phyloP scores from a whole-genome alignment of 495 filamentous ascomycete genomes.

The Cudoniella acicularis region DNA sequence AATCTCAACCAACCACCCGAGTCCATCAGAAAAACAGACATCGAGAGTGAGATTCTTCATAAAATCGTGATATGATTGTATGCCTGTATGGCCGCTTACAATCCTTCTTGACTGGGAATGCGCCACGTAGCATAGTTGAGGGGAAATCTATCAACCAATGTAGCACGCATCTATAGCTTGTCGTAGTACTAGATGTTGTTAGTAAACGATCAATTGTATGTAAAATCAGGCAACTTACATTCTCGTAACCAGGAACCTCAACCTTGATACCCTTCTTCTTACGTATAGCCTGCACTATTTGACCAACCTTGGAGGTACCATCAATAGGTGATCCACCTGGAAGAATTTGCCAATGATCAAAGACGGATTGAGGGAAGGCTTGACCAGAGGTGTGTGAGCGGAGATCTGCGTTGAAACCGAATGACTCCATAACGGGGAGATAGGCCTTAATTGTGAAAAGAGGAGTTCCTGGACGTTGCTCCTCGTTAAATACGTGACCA shows the following conservation, averaged over 20 bases:
- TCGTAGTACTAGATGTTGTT: constrained; percentile 85
- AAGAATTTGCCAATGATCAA: constrained; percentile 96
- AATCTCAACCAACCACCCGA: constrained; percentile 14
- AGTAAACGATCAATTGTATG: constrained; percentile 35
- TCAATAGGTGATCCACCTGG: constrained; percentile 94
- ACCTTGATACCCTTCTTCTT: constrained; percentile 99
- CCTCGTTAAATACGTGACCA: constrained; percentile 98
- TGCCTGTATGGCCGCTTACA: constrained; percentile 12
- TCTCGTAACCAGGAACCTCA: constrained; percentile 81
- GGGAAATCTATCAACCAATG: constrained; percentile 24
- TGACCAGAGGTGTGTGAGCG: constrained; percentile 90
- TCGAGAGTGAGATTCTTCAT: constrained; percentile 7
- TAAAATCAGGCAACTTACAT: constrained; percentile 63
- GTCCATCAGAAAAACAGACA: constrained; percentile 8
- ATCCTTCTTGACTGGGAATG: constrained; percentile 7
- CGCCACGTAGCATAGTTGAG: constrained; percentile 12
- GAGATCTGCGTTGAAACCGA: constrained; percentile 98
- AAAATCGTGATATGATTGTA: constrained; percentile 18
- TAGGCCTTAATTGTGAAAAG: constrained; percentile 99
- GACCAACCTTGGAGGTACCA: constrained; percentile 75
- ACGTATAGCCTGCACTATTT: constrained; percentile 82
- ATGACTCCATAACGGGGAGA: constrained; percentile 98
- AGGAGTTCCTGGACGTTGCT: constrained; percentile 97
- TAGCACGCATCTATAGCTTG: constrained; percentile 72
- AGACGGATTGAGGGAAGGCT: constrained; percentile 97